These are phyloP conservation scores for Tubosaeta brunneosetosa DNA, from an alignment of 768 basidiomycete genomes.

Conservation along the genomic window DNA sequence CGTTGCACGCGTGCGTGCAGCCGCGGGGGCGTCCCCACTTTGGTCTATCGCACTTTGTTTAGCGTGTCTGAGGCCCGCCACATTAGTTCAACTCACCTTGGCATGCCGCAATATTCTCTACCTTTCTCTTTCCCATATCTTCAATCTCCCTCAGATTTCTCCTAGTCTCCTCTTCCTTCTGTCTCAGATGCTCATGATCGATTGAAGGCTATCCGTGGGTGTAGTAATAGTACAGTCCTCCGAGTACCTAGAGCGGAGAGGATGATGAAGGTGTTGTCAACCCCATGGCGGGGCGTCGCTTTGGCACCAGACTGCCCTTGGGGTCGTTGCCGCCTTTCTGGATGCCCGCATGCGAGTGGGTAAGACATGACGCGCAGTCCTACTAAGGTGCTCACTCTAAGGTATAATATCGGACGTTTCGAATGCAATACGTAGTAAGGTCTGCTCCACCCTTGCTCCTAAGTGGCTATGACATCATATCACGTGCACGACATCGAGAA, in stretches of 20 bases:
- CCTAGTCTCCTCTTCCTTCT: slow-evolving; percentile 32
- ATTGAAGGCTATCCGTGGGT: slow-evolving; percentile 18
- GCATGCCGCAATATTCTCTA: slow-evolving; percentile 27
- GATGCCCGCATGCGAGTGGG: neutral
- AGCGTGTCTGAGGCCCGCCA: neutral
- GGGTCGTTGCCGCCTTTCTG: slow-evolving; percentile 15
- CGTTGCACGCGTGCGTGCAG: slow-evolving; percentile 15
- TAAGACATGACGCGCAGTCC: slow-evolving; percentile 1
- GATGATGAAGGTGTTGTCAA: slow-evolving; percentile 27
- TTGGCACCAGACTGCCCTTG: slow-evolving; percentile 4
- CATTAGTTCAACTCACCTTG: slow-evolving; percentile 28
- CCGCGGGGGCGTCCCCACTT: slow-evolving; percentile 14
- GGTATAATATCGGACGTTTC: slow-evolving; percentile 12
- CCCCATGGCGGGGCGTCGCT: neutral
- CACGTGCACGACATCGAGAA: neutral
- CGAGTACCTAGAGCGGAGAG: slow-evolving; percentile 31
- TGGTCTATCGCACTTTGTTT: slow-evolving; percentile 9
- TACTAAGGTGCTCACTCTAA: slow-evolving; percentile 2
- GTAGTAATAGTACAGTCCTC: slow-evolving; percentile 37
- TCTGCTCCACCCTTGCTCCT: neutral
- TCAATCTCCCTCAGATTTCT: slow-evolving; percentile 24
- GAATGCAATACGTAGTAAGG: slow-evolving; percentile 7
- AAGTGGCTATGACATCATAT: neutral
- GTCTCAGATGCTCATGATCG: slow-evolving; percentile 22
- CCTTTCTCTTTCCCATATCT: slow-evolving; percentile 30